These are phyloP conservation scores for Chlorophyllum brunneum DNA, from an alignment of 768 basidiomycete genomes.

Conservation along the genomic window DNA sequence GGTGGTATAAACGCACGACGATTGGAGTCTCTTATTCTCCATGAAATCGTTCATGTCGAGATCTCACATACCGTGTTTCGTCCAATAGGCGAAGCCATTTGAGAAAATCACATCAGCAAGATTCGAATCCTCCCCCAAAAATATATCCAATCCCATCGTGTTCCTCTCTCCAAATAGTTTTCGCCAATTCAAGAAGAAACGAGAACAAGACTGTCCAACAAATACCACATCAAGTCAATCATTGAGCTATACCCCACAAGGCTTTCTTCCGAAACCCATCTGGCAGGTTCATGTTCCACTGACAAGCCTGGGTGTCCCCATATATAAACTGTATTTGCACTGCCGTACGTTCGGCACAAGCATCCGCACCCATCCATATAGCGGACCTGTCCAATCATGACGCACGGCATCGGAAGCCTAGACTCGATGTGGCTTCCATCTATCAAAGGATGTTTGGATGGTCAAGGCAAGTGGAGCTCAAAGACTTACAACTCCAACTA, in stretches of 20 bases:
- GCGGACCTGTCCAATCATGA: not conserved
- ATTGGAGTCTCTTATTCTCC: too few species aligned
- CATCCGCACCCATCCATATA: not conserved
- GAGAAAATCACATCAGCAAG: slow-evolving; percentile 7
- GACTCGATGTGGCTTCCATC: not conserved
- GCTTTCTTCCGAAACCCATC: not conserved
- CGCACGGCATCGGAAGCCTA: not conserved
- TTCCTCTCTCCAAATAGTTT: not conserved
- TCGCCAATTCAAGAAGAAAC: not conserved
- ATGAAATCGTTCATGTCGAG: not conserved
- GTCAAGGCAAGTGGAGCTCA: not conserved
- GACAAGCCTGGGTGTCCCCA: not conserved
- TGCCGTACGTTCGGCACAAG: too few species aligned
- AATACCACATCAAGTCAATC: not conserved
- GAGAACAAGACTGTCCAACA: not conserved
- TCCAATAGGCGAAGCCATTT: not conserved
- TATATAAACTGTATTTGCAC: too few species aligned
- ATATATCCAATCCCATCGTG: not conserved
- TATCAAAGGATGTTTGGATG: slow-evolving; percentile 8
- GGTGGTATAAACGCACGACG: too few species aligned
- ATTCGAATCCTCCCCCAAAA: not conserved
- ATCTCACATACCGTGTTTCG: not conserved
- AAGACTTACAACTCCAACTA: not conserved
- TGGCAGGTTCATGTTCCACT: not conserved
- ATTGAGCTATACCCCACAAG: not conserved